phyloP scores from a whole-genome alignment of 176 grass and related monocot species.

The Juncus inflexus region DNA sequence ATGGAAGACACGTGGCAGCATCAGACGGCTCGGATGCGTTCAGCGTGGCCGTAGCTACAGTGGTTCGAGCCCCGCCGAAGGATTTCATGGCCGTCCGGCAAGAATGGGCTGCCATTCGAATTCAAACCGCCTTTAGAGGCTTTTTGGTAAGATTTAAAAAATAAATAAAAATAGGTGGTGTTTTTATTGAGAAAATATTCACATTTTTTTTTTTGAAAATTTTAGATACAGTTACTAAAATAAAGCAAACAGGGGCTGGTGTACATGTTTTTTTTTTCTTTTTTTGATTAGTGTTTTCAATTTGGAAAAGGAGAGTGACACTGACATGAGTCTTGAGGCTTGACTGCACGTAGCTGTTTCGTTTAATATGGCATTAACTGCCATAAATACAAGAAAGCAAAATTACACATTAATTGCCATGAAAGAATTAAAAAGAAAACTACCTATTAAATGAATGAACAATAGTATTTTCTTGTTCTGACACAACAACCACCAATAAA shows the following conservation, averaged over 20 bases:
- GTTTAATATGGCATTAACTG: too few relatives aligned
- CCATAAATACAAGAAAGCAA: too few relatives aligned
- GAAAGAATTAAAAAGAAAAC: too few relatives aligned
- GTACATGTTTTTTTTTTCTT: background rate
- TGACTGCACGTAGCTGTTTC: too few relatives aligned
- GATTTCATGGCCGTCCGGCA: slow-evolving; percentile 87
- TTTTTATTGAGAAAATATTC: background rate
- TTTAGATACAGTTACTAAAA: background rate
- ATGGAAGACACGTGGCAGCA: slow-evolving; percentile 35
- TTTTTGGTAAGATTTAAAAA: slow-evolving; percentile 54
- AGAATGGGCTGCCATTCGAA: slow-evolving; percentile 82
- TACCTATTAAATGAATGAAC: background rate
- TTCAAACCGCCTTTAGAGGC: slow-evolving; percentile 84
- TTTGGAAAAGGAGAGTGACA: slow-evolving; percentile 6
- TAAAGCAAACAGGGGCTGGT: slow-evolving; percentile 10
- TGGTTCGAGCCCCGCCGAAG: slow-evolving; percentile 67
- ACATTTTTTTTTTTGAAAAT: background rate
- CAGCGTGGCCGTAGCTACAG: slow-evolving; percentile 55
- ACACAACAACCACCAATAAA: too few relatives aligned
- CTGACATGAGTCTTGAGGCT: slow-evolving; percentile 13
- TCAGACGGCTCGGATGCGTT: slow-evolving; percentile 72
- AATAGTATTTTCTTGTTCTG: background rate
- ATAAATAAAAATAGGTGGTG: too few relatives aligned
- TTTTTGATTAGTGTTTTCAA: background rate
- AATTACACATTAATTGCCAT: slow-evolving; percentile 24